Base-by-base conservation (phyloP, 306 rosid genomes). In the Calophaca sinica region DNA sequence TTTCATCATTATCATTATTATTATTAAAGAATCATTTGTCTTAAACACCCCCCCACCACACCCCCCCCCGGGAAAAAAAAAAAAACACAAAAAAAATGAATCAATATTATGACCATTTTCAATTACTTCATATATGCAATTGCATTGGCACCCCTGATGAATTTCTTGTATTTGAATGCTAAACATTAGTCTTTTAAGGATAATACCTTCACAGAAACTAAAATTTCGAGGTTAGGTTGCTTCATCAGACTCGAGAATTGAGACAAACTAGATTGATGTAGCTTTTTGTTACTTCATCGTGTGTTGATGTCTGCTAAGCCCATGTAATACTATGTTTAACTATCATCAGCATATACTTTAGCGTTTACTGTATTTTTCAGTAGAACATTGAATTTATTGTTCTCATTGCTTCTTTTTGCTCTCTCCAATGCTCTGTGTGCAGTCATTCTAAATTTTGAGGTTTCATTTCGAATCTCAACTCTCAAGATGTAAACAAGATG, bases 131-230 rank as follows among this genome's bases (percentile, higher is more conserved):
- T n/a, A 20, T 20, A 20, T 20, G 26, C 26, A 20, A 20, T 33
- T 33, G 36, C 36, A 33, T 33, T 4, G 36, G 36, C 36, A 33
- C 36, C 4, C 3, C 4, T 33, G 3, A 33, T 45, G 20, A 45
- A 39, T 35, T 67, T 67, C 3, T 42, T 72, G 41, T 29, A 29
- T 57, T 53, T 41, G 46, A 53, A 52, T 62, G 53, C 38, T 13
- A 32, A 20, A 36, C 33, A 20, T 20, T 20, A 20, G 26, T 0
- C 26, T 20, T 20, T 20, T 14, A 36, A 48, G 50, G 20, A 14
- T 4, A 28, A 38, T 10, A 38, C 9, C 29, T 1, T 52, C 9
- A 13, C 8, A 29, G 55, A 62, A 46, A 46, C 26, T 35, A 26
- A 14, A 63, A 49, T 50, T 60, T 33, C 49, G 59, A 20, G 50